Percentiles rank a stretch among this genome's conserved stretches.
Conservation (phyloP, 805 yeast genomes). For the Zygotorulaspora danielsina region DNA sequence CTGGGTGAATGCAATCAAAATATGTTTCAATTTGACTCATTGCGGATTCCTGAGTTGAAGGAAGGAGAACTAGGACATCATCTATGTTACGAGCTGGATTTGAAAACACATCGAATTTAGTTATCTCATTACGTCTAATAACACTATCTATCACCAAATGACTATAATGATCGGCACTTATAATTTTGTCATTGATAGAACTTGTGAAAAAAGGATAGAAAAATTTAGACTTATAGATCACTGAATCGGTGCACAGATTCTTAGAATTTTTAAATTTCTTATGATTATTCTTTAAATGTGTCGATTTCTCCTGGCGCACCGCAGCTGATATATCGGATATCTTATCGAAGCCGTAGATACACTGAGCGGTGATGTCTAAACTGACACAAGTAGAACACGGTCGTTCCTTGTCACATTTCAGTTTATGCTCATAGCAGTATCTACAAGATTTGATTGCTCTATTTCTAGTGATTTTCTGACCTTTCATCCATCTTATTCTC, state of each 20-base stretch:
- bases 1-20: slow-evolving; percentile 27
- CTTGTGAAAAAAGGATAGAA: slow-evolving; percentile 27
- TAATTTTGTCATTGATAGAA: slow-evolving; percentile 22
- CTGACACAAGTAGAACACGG: slow-evolving; percentile 27
- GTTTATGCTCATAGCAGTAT: slow-evolving; percentile 29
- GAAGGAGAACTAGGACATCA: slow-evolving; percentile 20
- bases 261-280: slow-evolving; percentile 3
- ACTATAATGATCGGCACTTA: slow-evolving; percentile 14
- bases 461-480: slow-evolving; percentile 23
- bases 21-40: slow-evolving; percentile 19
- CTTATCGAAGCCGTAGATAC: slow-evolving; percentile 26
- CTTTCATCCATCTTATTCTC: slow-evolving; percentile 9
- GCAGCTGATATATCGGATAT: background rate
- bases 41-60: slow-evolving; percentile 16
- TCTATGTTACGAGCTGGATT: slow-evolving; percentile 10
- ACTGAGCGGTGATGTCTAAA: slow-evolving; percentile 9
- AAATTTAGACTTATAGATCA: slow-evolving; percentile 22
- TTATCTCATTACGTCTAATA: slow-evolving; percentile 22
- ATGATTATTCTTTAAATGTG: background rate
- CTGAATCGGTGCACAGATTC: slow-evolving; percentile 4
- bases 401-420: slow-evolving; percentile 23
- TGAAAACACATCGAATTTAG: slow-evolving; percentile 18
- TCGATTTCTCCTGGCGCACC: background rate
- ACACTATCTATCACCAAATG: slow-evolving; percentile 6
- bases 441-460: slow-evolving; percentile 27